Conservation (phyloP, 2,329 filamentous ascomycete genomes). For the Leptographium flavum region DNA sequence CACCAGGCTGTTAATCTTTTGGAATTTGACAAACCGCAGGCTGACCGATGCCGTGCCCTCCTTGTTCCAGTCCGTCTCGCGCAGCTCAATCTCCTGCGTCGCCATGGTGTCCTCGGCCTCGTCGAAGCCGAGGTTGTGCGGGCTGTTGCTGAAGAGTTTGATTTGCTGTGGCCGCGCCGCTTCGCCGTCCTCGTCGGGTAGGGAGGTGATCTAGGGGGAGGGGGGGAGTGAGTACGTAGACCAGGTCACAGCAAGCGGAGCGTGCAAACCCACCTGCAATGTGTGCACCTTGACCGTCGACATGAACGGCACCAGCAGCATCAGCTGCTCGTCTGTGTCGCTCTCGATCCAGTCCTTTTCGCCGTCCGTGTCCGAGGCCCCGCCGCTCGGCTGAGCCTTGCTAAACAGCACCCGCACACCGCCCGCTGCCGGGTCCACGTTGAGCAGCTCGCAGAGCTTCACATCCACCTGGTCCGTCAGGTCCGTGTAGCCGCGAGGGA, state of each 20-base stretch:
- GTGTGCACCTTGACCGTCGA: conserved; percentile 81
- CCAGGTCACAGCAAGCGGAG: too few relatives aligned
- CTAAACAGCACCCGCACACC: conserved; percentile 62
- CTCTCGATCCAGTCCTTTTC: conserved; percentile 83
- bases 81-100: conserved; percentile 66
- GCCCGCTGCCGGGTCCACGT: conserved; percentile 66
- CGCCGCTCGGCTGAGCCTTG: conserved; percentile 43
- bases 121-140: conserved; percentile 86
- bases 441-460: conserved; percentile 72
- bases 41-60: conserved; percentile 58
- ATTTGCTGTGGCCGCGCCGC: conserved; percentile 66
- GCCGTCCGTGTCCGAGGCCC: conserved; percentile 32
- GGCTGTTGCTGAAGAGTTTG: conserved; percentile 74
- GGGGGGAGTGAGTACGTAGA: background rate
- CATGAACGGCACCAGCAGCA: conserved; percentile 85
- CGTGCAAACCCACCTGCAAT: conserved; percentile 44
- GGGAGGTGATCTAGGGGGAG: conserved; percentile 58
- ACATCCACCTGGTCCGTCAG: conserved; percentile 71
- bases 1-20: conserved; percentile 76
- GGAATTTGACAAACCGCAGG: conserved; percentile 92
- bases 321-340: conserved; percentile 91
- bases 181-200: conserved; percentile 60
- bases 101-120: conserved; percentile 79
- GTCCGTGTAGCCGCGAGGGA: conserved; percentile 71
- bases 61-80: conserved; percentile 65